A percentile compares a stretch with the other conserved stretches of the same genome.
Conservation (phyloP, 495 filamentous ascomycete genomes). For the Tirmania nivea region DNA sequence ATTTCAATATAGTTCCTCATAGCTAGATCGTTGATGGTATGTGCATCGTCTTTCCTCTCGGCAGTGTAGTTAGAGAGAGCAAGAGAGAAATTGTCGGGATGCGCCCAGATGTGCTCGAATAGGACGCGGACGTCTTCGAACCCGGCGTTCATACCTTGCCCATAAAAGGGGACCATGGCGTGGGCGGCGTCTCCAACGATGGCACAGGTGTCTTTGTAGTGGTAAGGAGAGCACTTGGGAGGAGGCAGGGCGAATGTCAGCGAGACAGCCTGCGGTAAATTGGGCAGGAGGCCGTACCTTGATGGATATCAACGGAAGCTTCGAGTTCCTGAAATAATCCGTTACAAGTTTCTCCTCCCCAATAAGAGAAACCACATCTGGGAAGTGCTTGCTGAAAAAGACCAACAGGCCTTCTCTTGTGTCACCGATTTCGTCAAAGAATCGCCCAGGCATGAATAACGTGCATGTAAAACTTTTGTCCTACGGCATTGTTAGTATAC, state of each 20-base stretch:
- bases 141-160: slow-evolving; percentile 72
- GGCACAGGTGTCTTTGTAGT: slow-evolving; percentile 53
- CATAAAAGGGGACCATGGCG: slow-evolving; percentile 93
- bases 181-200: slow-evolving; percentile 90
- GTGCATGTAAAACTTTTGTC: slow-evolving; percentile 93
- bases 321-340: slow-evolving; percentile 59
- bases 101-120: slow-evolving; percentile 27
- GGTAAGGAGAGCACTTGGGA: slow-evolving; percentile 54
- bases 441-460: slow-evolving; percentile 50
- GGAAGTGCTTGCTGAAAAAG: slow-evolving; percentile 66
- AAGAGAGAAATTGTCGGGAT: slow-evolving; percentile 26
- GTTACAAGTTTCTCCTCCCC: slow-evolving; percentile 38
- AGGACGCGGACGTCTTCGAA: slow-evolving; percentile 70
- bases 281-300: neutral
- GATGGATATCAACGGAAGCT: slow-evolving; percentile 77
- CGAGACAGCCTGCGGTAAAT: neutral
- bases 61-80: slow-evolving; percentile 56
- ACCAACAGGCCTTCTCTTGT: slow-evolving; percentile 32
- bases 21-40: slow-evolving; percentile 82
- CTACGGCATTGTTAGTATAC: slow-evolving; percentile 12
- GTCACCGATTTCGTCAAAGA: slow-evolving; percentile 37
- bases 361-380: slow-evolving; percentile 74
- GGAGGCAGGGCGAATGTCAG: slow-evolving; percentile 15
- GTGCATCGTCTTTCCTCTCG: slow-evolving; percentile 50
- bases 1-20: slow-evolving; percentile 86